Evolutionary conservation across 225 moss, liverwort and hornwort genomes (phyloP).

Genomic region (Bryum argenteum): DNA sequence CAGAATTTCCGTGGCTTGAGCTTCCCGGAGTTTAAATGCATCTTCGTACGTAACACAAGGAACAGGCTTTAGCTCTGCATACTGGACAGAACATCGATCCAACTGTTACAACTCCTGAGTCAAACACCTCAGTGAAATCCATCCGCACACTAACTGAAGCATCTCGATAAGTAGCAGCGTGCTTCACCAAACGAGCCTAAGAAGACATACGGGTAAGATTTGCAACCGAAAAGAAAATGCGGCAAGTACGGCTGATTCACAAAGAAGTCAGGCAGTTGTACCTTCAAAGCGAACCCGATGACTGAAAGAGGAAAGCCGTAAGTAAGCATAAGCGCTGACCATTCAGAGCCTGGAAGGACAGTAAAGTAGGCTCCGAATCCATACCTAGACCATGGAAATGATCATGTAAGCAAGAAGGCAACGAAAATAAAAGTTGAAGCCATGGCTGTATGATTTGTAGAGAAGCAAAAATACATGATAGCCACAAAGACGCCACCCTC

Average conservation of each 20-base stretch:
- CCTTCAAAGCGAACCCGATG: conserved; percentile 99
- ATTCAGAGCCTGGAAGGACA: conserved; percentile 87
- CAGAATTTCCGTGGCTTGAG: conserved; percentile 89
- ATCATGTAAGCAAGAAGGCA: background rate
- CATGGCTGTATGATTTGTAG: background rate
- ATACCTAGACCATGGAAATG: conserved; percentile 59
- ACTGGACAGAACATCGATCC: conserved; percentile 51
- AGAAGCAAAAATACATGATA: background rate
- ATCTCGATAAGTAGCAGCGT: conserved; percentile 4
- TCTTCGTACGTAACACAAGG: conserved; percentile 83
- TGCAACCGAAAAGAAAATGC: background rate
- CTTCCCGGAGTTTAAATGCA: conserved; percentile 78
- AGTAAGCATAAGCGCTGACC: conserved; percentile 96
- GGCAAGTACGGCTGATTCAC: background rate
- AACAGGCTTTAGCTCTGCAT: conserved; percentile 96
- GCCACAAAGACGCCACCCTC: background rate
- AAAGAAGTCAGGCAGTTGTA: conserved; percentile 31
- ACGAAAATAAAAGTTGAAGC: background rate
- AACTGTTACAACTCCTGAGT: conserved; percentile 17
- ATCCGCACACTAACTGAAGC: conserved; percentile 1
- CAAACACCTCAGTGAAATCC: conserved; percentile 15
- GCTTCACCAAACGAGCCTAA: background rate
- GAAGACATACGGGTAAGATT: conserved; percentile 7
- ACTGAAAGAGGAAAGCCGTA: conserved; percentile 97
- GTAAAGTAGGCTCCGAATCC: conserved; percentile 99